Conservation (phyloP, 352 stramenopile species). For the Pythium periplocum region DNA sequence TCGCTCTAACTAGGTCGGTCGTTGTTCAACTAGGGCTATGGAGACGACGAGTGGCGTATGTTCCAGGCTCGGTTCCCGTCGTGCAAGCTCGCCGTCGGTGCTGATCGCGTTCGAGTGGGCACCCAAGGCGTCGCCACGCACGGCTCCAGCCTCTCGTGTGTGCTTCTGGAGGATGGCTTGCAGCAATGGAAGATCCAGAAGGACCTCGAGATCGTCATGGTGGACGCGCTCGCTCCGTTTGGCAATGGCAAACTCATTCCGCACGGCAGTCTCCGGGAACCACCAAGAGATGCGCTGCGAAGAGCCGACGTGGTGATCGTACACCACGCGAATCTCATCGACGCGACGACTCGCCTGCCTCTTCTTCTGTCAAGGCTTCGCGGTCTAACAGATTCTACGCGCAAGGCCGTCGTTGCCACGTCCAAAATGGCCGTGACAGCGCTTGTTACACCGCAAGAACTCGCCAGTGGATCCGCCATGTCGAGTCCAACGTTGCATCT, state of each 20-base stretch:
- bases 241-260: constrained; percentile 58
- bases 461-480: too few species aligned
- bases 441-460: constrained; percentile 7
- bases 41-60: constrained; percentile 67
- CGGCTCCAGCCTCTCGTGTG: constrained; percentile 25
- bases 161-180: constrained; percentile 61
- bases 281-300: constrained; percentile 30
- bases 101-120: constrained; percentile 27
- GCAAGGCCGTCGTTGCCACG: constrained; percentile 31
- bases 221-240: constrained; percentile 60
- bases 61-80: constrained; percentile 35
- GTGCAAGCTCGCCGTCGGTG: constrained; percentile 34
- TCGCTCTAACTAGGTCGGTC: too few species aligned
- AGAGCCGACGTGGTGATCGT: constrained; percentile 50
- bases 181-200: constrained; percentile 63
- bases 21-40: constrained; percentile 32
- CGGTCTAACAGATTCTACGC: constrained; percentile 4
- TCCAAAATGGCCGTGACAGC: constrained; percentile 40
- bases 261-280: constrained; percentile 48
- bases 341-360: constrained; percentile 3
- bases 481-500: too few species aligned
- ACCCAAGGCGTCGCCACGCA: constrained; percentile 1
- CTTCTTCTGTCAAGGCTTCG: constrained; percentile 17
- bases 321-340: constrained; percentile 51
- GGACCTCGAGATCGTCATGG: constrained; percentile 67